Percentiles rank a stretch among this genome's conserved stretches.
These are phyloP conservation scores for Salix arbutifolia DNA, from an alignment of 345 rosid genomes.

Conservation along the genomic window DNA sequence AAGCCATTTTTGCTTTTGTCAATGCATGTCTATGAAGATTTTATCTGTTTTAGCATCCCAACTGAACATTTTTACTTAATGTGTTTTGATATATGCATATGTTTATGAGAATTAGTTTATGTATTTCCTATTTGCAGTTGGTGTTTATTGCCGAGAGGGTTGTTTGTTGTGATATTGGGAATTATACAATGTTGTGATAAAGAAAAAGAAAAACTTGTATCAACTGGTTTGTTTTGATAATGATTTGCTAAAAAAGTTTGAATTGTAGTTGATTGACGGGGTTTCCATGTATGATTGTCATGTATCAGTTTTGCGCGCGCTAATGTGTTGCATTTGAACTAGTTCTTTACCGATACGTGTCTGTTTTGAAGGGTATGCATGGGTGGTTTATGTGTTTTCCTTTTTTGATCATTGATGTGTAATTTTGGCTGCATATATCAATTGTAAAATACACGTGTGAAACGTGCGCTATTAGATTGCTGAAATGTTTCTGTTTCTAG, in stretches of 20 bases:
- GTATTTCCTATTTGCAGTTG: background rate
- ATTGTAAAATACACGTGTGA: background rate
- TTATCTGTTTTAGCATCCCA: background rate
- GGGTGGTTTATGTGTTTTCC: background rate
- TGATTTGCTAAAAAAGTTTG: background rate
- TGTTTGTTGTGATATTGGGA: conserved; percentile 2
- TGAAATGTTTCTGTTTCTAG: conserved; percentile 7
- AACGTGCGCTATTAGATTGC: background rate
- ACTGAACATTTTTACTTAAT: background rate
- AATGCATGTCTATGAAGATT: background rate
- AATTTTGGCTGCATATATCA: background rate
- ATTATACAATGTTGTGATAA: background rate
- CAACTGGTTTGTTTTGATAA: conserved; percentile 11
- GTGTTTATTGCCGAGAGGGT: conserved; percentile 3
- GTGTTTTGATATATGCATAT: conserved; percentile 5
- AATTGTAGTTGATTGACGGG: conserved; percentile 4
- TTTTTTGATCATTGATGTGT: background rate
- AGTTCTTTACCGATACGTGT: background rate
- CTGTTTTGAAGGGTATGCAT: background rate
- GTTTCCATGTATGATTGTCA: background rate
- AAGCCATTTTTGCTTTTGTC: background rate
- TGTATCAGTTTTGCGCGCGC: background rate
- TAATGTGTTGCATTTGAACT: background rate
- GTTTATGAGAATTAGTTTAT: background rate
- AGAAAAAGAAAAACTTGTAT: background rate